Evolutionary conservation across 495 filamentous ascomycete species (phyloP).

Genomic region (Aspergillus sparsus): DNA sequence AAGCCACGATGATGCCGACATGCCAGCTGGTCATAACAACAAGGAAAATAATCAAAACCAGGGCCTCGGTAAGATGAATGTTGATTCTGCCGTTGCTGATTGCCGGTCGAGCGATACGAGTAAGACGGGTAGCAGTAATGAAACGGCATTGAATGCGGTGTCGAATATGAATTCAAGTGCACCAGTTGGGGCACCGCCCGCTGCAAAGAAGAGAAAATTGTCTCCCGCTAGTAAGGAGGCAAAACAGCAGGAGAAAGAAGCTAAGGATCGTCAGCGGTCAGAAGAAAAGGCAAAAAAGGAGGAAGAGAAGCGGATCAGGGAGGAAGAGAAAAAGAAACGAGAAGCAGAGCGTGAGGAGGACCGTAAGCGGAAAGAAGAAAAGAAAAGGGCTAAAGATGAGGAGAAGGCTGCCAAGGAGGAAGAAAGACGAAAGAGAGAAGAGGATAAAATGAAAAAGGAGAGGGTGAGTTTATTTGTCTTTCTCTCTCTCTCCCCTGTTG

Average conservation of each 20-base stretch:
- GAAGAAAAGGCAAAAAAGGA: constrained; percentile 51
- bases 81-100: neutral
- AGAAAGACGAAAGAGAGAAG: constrained; percentile 29
- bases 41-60: neutral
- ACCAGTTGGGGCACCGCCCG: constrained; percentile 9
- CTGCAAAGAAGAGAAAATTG: constrained; percentile 55
- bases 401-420: constrained; percentile 37
- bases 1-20: neutral
- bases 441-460: constrained; percentile 66
- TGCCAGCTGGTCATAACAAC: neutral
- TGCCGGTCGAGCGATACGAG: no score
- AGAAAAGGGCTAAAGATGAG: constrained; percentile 39
- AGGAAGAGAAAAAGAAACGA: constrained; percentile 40
- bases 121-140: neutral
- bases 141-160: neutral
- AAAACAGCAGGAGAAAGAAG: constrained; percentile 51
- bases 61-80: neutral
- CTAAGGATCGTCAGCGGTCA: constrained; percentile 46
- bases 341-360: constrained; percentile 24
- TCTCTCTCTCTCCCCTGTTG: neutral
- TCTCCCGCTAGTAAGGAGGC: constrained; percentile 55
- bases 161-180: constrained; percentile 9
- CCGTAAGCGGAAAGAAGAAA: constrained; percentile 43
- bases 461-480: constrained; percentile 46
- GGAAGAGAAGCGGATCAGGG: constrained; percentile 48